Base-by-base conservation (phyloP, 768 basidiomycete species). In the Leccinum subgranulosum region DNA sequence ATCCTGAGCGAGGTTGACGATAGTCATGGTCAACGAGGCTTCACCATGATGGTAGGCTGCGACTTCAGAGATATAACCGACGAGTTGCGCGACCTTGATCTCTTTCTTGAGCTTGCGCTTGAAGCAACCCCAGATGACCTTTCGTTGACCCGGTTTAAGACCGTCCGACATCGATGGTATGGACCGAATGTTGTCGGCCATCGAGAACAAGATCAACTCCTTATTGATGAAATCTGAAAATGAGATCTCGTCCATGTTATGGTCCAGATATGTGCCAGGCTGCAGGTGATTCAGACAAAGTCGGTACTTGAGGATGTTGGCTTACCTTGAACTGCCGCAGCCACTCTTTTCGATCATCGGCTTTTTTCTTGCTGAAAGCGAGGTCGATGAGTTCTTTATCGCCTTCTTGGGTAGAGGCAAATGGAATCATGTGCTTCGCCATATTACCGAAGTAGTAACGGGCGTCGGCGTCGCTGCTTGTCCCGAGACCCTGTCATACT, bases 311-410 rank as follows among this genome's bases (percentile, higher is more conserved):
- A 21, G 6, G 15, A 23, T 21, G 21, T 33, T 14, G 11, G 5
- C 75, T 56, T 65, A 89, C 94, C 79, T 84, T 93, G 77, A 94
- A 96, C 59, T 92, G 87, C 23, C 97, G 83, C 12, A 99, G 76
- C 97, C 97, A 99, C 56, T 99, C 97, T 72, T 99, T 98, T 53
- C 97, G 87, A 3, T 98, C 94, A 58, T 99, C 97, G 0, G 94
- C 92, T 69, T 96, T 98, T 81, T 98, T 98, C 84, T 98, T 99
- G 78, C 93, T 98, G 80, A 99, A 99, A 0, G 97, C 97, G 55
- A 99, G 86, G 41, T 99, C 97, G 59, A 99, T 96, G 34, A 98
- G 80, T 7, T 86, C 87, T 47, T 84, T 85, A 63, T 98, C 97
- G 3, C 87, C 94, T 0, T 87, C 82, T 66, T 90, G 84, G 4